Evolutionary conservation across 257 asterid genomes (phyloP).

Genomic region (Petrea volubilis): DNA sequence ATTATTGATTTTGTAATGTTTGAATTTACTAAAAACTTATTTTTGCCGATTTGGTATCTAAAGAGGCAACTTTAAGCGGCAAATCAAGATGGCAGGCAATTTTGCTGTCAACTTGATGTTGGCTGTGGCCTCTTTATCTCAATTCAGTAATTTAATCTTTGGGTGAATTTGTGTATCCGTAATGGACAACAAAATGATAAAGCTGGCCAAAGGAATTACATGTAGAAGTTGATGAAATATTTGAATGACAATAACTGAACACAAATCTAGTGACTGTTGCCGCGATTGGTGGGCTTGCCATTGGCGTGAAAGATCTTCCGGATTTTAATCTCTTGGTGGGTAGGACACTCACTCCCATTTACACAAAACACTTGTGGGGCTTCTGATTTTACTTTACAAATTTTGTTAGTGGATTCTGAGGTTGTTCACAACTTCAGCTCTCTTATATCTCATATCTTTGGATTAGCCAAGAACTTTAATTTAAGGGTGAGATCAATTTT

Average conservation of each 20-base stretch:
- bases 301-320: background rate
- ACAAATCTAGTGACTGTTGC: background rate
- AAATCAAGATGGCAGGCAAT: slow-evolving; percentile 18
- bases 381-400: too few species aligned
- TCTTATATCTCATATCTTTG: background rate
- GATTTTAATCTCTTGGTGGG: too few species aligned
- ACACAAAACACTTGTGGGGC: too few species aligned
- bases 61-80: background rate
- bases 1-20: too few species aligned
- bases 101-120: background rate
- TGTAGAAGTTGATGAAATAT: background rate
- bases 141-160: slow-evolving; percentile 1
- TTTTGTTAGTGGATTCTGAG: too few species aligned
- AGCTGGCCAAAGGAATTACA: background rate
- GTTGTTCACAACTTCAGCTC: background rate
- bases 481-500: too few species aligned
- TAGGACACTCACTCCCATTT: too few species aligned
- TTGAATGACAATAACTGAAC: background rate
- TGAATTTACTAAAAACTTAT: background rate
- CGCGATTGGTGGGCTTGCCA: too few species aligned
- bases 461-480: too few species aligned
- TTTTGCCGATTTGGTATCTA: background rate
- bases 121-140: background rate
- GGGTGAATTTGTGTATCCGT: background rate
- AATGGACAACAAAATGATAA: slow-evolving; percentile 20